Percentiles rank a stretch among this genome's conserved stretches.
Evolutionary conservation across 2,329 filamentous ascomycete genomes (phyloP).

Genomic region (Sarocladiaceae sp.): DNA sequence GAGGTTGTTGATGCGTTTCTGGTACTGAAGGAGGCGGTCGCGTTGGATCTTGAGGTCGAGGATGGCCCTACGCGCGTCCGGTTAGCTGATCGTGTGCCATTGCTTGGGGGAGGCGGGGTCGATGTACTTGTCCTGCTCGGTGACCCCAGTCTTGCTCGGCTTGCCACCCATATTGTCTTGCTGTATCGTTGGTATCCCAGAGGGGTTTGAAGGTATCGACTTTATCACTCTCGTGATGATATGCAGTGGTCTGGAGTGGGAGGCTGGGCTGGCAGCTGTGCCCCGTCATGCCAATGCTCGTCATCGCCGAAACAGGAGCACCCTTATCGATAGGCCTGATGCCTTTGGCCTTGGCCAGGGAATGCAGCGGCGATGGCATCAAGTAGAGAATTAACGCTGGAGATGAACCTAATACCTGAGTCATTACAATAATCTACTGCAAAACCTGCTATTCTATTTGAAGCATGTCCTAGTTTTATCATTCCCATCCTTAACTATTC

Average conservation of each 20-base stretch:
- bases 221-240: no score
- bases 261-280: background rate
- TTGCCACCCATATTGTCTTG: conserved; percentile 50
- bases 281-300: conserved; percentile 5
- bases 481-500: no score
- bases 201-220: background rate
- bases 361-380: no score
- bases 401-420: no score
- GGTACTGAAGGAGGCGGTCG: conserved; percentile 95
- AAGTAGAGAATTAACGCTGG: no score
- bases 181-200: no score
- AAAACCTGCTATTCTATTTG: no score
- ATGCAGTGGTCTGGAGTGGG: background rate
- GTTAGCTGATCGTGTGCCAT: background rate
- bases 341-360: background rate
- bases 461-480: no score
- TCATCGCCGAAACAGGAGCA: conserved; percentile 8
- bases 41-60: conserved; percentile 96
- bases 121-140: conserved; percentile 73
- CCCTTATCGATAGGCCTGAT: background rate
- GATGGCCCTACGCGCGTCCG: conserved; percentile 62
- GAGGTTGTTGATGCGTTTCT: conserved; percentile 78
- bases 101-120: conserved; percentile 9
- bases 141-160: conserved; percentile 47
- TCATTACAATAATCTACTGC: no score